A percentile compares a stretch with the other conserved stretches of the same genome.
These are phyloP conservation scores for Plectosphaerella sp. DNA, from an alignment of 2,329 filamentous ascomycete genomes.

Conservation along the genomic window DNA sequence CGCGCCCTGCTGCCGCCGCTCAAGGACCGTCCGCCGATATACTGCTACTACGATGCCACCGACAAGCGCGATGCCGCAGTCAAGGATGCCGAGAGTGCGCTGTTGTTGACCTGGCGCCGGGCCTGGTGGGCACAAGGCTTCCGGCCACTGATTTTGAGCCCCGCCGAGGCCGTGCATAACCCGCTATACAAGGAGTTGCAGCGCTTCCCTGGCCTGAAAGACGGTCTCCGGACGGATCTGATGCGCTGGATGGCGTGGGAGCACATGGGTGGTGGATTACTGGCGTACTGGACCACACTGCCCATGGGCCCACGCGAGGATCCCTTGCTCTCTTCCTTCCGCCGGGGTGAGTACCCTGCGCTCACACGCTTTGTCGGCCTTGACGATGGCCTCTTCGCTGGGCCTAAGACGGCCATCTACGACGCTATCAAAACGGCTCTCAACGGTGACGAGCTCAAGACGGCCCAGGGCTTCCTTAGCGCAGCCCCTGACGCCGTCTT, in stretches of 20 bases:
- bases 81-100: slow-evolving; percentile 68
- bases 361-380: slow-evolving; percentile 72
- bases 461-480: slow-evolving; percentile 59
- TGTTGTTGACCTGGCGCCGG: slow-evolving; percentile 82
- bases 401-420: slow-evolving; percentile 60
- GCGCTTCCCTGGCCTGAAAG: slow-evolving; percentile 49
- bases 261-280: slow-evolving; percentile 77
- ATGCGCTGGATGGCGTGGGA: slow-evolving; percentile 92
- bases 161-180: slow-evolving; percentile 78
- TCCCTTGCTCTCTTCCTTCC: slow-evolving; percentile 64
- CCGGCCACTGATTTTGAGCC: slow-evolving; percentile 73
- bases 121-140: slow-evolving; percentile 97
- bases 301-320: slow-evolving; percentile 80
- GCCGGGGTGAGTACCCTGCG: slow-evolving; percentile 68
- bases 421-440: slow-evolving; percentile 59
- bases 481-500: slow-evolving; percentile 58
- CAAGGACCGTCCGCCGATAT: slow-evolving; percentile 65
- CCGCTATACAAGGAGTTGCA: slow-evolving; percentile 72
- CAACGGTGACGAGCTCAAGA: slow-evolving; percentile 47
- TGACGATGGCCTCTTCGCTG: slow-evolving; percentile 68
- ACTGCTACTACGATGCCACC: slow-evolving; percentile 83
- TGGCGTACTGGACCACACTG: slow-evolving; percentile 74
- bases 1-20: slow-evolving; percentile 79
- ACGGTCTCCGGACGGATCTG: slow-evolving; percentile 62
- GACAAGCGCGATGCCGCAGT: slow-evolving; percentile 57